Conservation (phyloP, 352 stramenopile genomes). For the Aphanomyces invadans region DNA sequence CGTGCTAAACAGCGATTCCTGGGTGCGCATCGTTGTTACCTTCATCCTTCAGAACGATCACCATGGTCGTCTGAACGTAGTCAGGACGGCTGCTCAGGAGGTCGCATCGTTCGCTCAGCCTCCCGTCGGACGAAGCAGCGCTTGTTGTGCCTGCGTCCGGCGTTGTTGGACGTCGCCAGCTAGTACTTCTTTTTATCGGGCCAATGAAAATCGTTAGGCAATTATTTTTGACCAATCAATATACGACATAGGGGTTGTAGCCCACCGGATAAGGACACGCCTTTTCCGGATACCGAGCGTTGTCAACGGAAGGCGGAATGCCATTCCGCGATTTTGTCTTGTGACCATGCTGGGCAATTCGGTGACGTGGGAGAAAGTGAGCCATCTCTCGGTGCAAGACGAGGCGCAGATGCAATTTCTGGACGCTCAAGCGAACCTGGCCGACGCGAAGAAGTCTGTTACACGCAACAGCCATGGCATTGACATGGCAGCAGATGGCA, state of each 20-base stretch:
- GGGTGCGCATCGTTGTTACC: no score
- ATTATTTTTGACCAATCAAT: background rate
- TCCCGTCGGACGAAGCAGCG: no score
- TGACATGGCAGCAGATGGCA: slow-evolving; percentile 43
- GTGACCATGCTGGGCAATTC: slow-evolving; percentile 38
- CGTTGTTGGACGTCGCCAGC: no score
- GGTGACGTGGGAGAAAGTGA: slow-evolving; percentile 70
- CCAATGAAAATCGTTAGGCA: no score
- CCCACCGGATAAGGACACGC: background rate
- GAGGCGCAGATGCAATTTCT: slow-evolving; percentile 63
- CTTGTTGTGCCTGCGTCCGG: no score
- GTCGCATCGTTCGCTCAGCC: no score
- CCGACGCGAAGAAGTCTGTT: slow-evolving; percentile 31
- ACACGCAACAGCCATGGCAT: slow-evolving; percentile 77
- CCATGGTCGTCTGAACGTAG: no score
- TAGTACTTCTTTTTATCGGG: no score
- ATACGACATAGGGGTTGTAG: background rate
- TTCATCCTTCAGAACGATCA: no score
- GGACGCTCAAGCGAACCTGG: slow-evolving; percentile 48
- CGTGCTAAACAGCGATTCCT: no score
- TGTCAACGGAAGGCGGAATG: background rate
- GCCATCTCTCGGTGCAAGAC: slow-evolving; percentile 56
- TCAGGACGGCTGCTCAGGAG: no score
- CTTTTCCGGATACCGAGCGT: background rate
- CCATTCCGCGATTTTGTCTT: background rate